A percentile compares a stretch with the other conserved stretches of the same genome.
Evolutionary conservation across 345 rosid genomes (phyloP).

Genomic region (Rhodamnia argentea): DNA sequence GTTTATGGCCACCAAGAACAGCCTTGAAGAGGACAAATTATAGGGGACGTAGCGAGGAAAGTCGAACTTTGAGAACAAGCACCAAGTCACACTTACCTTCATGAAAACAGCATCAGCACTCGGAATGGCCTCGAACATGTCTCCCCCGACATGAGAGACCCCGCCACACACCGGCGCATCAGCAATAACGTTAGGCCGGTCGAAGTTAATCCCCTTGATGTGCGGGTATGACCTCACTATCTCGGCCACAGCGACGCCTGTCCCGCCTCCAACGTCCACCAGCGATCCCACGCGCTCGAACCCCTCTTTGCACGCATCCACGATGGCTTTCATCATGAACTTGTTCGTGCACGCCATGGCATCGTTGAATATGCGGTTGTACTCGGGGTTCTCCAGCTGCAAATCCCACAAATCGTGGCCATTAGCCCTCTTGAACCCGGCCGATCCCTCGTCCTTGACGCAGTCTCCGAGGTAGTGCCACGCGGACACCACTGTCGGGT

Average conservation of each 20-base stretch:
- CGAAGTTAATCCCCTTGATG: slow-evolving; percentile 10
- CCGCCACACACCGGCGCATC: not conserved
- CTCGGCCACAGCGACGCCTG: not conserved
- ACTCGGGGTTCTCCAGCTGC: not conserved
- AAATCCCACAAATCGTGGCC: not conserved
- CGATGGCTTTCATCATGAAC: not conserved
- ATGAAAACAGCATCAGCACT: slow-evolving; percentile 6
- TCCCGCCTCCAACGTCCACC: slow-evolving; percentile 19
- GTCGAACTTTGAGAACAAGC: not conserved
- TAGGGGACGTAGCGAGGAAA: no score
- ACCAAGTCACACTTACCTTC: not conserved
- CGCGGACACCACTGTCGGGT: slow-evolving; percentile 1
- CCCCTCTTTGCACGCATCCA: not conserved
- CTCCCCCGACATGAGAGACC: slow-evolving; percentile 8
- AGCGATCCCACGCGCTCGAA: not conserved
- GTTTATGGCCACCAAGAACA: no score
- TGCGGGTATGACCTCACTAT: slow-evolving; percentile 2
- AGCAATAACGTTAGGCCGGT: slow-evolving; percentile 8
- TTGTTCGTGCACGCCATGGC: slow-evolving; percentile 1
- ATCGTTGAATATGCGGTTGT: not conserved
- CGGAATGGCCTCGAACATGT: slow-evolving; percentile 14
- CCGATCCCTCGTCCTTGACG: not conserved
- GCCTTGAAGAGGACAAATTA: no score
- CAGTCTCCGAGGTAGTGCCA: slow-evolving; percentile 10
- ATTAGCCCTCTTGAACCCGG: slow-evolving; percentile 2